Conservation (phyloP, 768 basidiomycete species). For the Russula sp. region DNA sequence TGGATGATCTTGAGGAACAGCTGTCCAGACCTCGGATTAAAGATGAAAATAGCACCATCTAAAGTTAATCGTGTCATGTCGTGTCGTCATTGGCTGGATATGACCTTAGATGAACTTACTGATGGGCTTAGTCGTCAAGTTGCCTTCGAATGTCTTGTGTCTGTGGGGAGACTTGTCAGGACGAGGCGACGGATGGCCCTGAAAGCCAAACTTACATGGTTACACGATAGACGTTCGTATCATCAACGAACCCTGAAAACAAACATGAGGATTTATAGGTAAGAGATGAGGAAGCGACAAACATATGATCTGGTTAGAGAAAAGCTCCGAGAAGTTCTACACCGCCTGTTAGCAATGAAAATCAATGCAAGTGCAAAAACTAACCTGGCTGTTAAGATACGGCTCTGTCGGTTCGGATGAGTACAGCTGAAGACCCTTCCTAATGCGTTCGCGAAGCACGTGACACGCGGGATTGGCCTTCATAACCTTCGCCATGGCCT, state of each 20-base stretch:
- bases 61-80: slow-evolving; percentile 14
- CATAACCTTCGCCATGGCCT: slow-evolving; percentile 99
- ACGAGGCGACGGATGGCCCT: neutral
- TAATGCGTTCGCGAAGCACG: slow-evolving; percentile 95
- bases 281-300: slow-evolving; percentile 25
- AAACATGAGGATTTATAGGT: slow-evolving; percentile 8
- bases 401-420: slow-evolving; percentile 99
- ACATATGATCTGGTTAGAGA: slow-evolving; percentile 98
- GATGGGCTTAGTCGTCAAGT: slow-evolving; percentile 98
- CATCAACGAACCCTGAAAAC: slow-evolving; percentile 89
- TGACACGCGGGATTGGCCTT: slow-evolving; percentile 98
- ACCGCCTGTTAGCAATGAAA: slow-evolving; percentile 7
- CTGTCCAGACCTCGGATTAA: slow-evolving; percentile 98
- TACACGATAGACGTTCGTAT: slow-evolving; percentile 99
- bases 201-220: slow-evolving; percentile 55
- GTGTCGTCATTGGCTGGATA: neutral
- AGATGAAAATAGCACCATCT: slow-evolving; percentile 98
- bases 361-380: slow-evolving; percentile 11
- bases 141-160: slow-evolving; percentile 99
- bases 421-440: slow-evolving; percentile 96
- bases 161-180: slow-evolving; percentile 33
- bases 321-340: slow-evolving; percentile 87
- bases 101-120: slow-evolving; percentile 43
- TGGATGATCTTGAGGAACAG: slow-evolving; percentile 99
- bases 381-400: slow-evolving; percentile 90